Evolutionary conservation across 2,329 filamentous ascomycete genomes (phyloP).

Genomic region (Didymosphaeria variabile): DNA sequence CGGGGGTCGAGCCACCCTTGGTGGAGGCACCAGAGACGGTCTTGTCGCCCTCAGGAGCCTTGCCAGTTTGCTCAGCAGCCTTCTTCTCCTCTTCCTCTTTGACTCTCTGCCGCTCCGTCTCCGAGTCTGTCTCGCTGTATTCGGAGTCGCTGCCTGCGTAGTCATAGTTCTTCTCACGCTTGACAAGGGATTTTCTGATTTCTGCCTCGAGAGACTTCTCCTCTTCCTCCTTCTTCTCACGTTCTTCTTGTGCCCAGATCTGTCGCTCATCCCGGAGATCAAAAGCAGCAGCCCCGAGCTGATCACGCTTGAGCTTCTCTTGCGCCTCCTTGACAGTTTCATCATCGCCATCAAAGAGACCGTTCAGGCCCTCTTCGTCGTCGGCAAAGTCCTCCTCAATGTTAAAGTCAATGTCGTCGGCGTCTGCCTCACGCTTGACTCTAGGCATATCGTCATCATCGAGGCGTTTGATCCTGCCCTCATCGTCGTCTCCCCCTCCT

Average conservation of each 20-base stretch:
- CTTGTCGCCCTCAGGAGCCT: constrained; percentile 56
- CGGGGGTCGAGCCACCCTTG: constrained; percentile 75
- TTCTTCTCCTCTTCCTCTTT: constrained; percentile 63
- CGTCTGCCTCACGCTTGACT: constrained; percentile 63
- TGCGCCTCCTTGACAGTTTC: constrained; percentile 71
- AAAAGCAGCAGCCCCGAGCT: constrained; percentile 88
- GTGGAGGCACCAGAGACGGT: constrained; percentile 65
- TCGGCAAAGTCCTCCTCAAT: constrained; percentile 80
- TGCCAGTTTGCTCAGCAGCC: constrained; percentile 57
- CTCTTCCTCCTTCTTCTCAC: constrained; percentile 73
- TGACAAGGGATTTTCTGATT: constrained; percentile 81
- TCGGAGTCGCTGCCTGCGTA: constrained; percentile 81
- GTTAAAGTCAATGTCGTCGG: constrained; percentile 73
- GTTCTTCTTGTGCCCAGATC: constrained; percentile 72
- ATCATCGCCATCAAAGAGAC: constrained; percentile 53
- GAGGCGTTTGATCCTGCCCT: constrained; percentile 48
- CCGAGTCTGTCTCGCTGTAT: constrained; percentile 61
- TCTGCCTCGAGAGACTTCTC: constrained; percentile 77
- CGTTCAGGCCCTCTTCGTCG: constrained; percentile 71
- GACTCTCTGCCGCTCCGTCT: constrained; percentile 69
- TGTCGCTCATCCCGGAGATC: constrained; percentile 64
- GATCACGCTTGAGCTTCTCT: constrained; percentile 75
- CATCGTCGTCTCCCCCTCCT: constrained; percentile 50
- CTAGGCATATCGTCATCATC: constrained; percentile 54
- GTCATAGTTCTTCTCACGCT: constrained; percentile 84